Base-by-base conservation (phyloP, 108 stramenopile genomes). In the Schizochytrium sp. region DNA sequence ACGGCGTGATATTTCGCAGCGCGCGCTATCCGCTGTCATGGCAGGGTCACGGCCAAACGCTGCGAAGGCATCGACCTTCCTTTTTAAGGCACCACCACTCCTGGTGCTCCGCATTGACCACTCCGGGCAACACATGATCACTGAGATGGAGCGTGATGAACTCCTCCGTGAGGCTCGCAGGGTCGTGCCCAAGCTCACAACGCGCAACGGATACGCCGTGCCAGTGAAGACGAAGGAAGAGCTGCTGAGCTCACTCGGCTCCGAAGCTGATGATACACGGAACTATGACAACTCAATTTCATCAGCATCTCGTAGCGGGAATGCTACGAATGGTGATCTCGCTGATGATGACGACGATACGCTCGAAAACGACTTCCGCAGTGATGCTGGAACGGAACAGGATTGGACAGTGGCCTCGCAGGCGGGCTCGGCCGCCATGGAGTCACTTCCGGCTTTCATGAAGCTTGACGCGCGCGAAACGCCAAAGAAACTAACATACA, bases 101-200 rank as follows among this genome's bases (percentile, higher is more conserved):
- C 76, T 42, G 47, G 76, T 42, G 76, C 76, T 83, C 50, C 45
- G 53, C 38, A 55, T 83, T 38, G 76, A 83, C 50, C 49, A 13
- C 45, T 55, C 28, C n/a, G 76, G 76, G 10, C 47, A 83, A n/a
- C 53, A 83, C 1, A 40, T 3, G 15, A 40, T 83, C 76, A 10
- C n/a, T 8, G 76, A 83, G 76, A 83, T 83, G 76, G 53, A 49
- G 76, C 47, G 76, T 38, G 76, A 83, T 10, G 53, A 55, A 8
- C 47, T 83, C 15, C 5, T 83, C 50, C 1, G 2, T n/a, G 76
- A 83, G 76, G 76, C 76, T n/a, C 47, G 76, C 28, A 28, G 28
- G 12, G 76, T 55, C 76, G 76, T 83, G 47, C 76, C 76, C 64
- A 69, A 69, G 64, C 64, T 69, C 42, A 38, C 42, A 38, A 38